Base-by-base conservation (phyloP, 768 basidiomycete species). In the Suillus sp. region DNA sequence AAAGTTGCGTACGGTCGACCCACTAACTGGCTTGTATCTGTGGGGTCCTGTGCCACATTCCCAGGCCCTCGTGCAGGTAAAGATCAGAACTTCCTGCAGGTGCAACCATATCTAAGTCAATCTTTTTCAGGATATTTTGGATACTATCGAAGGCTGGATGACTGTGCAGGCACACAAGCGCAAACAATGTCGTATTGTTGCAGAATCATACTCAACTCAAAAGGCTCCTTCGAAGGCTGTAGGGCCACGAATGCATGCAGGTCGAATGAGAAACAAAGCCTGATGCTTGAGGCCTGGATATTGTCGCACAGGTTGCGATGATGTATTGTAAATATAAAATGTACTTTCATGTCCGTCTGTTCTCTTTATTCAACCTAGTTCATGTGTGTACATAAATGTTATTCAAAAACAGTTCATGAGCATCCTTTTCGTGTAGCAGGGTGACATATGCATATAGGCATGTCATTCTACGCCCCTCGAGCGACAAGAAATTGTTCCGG, bases 401-500 rank as follows among this genome's bases (percentile, higher is more conserved):
- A 5, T 51, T 51, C 27, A 10, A 51, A 51, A 48, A 5, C 5
- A 18, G 18, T 30, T 18, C 4, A 18, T 20, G 4, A 32, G 30
- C 30, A 20, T 30, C 30, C 2, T 11, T 51, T 51, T 18, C 18
- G 9, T 30, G 16, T 25, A 1, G 22, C 22, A 25, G 22, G 32
- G 45, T 27, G 25, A 50, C 25, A 16, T 27, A 3, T 55, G 27
- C 25, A 16, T 27, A 3, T 55, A 16, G 3, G 35, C 35, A 37
- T 8, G 27, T 14, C 7, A 37, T 38, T n/a, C 10, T 38, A 25
- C 25, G 55, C 37, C 37, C 37, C 64, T 11, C 86, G 79, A 18
- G 90, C 81, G 38, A 91, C 89, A 55, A 89, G 80, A 67, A 92
- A 91, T 58, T 84, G 84, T 66, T 92, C 90, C 22, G 90, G 90